Evolutionary conservation across 2,329 filamentous ascomycete species (phyloP).

Genomic region (Arthrobotrys musiformis): DNA sequence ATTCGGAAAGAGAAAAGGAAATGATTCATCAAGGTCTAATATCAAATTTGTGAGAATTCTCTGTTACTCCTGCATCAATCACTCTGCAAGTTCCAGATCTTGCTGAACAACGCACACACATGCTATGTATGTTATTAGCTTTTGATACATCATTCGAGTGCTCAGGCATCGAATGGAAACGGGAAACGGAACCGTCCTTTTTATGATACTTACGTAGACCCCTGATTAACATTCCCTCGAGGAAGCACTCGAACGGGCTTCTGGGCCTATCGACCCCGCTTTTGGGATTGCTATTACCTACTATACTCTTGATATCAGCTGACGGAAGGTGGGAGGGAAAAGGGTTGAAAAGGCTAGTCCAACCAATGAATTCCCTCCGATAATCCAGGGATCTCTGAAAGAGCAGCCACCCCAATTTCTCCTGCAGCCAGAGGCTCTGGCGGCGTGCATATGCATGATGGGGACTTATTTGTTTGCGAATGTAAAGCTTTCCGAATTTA

Average conservation of each 20-base stretch:
- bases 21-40: constrained; percentile 8
- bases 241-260: background rate
- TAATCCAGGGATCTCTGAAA: constrained; percentile 21
- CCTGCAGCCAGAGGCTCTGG: constrained; percentile 10
- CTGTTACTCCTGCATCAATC: constrained; percentile 3
- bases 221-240: background rate
- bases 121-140: background rate
- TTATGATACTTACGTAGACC: constrained; percentile 22
- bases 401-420: constrained; percentile 25
- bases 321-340: constrained; percentile 10
- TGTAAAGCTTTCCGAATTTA: background rate
- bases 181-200: background rate
- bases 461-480: background rate
- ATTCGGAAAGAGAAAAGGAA: background rate
- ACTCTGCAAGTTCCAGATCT: constrained; percentile 9
- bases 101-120: constrained; percentile 3
- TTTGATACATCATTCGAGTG: background rate
- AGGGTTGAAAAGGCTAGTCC: background rate
- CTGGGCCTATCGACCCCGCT: constrained; percentile 30
- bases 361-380: constrained; percentile 31
- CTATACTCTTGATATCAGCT: constrained; percentile 22
- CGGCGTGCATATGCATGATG: background rate
- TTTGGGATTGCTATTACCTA: constrained; percentile 23
- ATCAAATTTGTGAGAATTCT: background rate
- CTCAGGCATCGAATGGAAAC: background rate